A percentile compares a stretch with the other conserved stretches of the same genome.
These are phyloP conservation scores for Neurospora terricola DNA, from an alignment of 495 filamentous ascomycete genomes.

Conservation along the genomic window DNA sequence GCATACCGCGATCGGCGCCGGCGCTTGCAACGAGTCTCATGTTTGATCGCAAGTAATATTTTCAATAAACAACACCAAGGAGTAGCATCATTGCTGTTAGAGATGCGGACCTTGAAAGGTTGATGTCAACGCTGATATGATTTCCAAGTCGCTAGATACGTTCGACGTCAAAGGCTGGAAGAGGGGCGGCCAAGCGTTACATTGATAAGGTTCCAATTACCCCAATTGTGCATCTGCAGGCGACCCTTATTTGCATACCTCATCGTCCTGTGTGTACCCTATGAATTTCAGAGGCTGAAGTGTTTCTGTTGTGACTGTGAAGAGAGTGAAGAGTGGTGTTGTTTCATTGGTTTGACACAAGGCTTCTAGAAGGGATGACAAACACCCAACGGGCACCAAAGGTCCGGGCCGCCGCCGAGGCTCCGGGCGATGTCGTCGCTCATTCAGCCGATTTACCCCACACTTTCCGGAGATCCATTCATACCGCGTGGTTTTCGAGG, in stretches of 20 bases:
- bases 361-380: neutral
- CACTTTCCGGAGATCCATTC: slow-evolving; percentile 3
- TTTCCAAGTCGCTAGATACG: neutral
- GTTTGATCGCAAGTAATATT: neutral
- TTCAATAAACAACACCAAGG: neutral
- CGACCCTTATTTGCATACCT: neutral
- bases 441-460: slow-evolving; percentile 1
- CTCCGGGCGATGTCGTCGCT: neutral
- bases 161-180: neutral
- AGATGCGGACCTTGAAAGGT: neutral
- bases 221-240: neutral
- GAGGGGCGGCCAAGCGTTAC: neutral
- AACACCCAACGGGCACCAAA: neutral
- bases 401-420: neutral
- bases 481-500: neutral
- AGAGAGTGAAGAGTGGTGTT: neutral
- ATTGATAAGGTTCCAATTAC: neutral
- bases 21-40: neutral
- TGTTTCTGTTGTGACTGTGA: neutral
- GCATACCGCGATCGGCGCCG: neutral
- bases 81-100: neutral
- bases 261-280: neutral
- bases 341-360: neutral
- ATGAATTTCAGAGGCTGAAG: neutral
- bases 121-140: neutral